phyloP scores from a whole-genome alignment of 805 yeast species.

The Yamadazyma ubonensis region DNA sequence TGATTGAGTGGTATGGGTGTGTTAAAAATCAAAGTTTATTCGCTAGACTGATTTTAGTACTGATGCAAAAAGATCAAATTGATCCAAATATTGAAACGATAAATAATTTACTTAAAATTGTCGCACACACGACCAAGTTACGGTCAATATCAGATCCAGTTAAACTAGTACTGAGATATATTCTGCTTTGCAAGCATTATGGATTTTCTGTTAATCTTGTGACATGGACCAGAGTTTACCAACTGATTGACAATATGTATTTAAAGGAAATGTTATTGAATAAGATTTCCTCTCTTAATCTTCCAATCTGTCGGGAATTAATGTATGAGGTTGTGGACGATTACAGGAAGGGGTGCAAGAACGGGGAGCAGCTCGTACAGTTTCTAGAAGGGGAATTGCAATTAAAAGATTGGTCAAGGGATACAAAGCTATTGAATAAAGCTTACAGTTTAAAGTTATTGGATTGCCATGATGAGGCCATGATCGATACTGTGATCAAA shows the following conservation, averaged over 20 bases:
- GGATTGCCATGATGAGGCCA: not conserved
- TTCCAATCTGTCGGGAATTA: constrained; percentile 35
- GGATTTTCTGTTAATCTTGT: constrained; percentile 29
- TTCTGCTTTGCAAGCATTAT: constrained; percentile 25
- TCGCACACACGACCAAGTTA: constrained; percentile 31
- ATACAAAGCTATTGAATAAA: constrained; percentile 29
- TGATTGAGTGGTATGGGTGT: constrained; percentile 41
- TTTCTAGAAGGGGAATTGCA: constrained; percentile 37
- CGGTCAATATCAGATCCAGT: constrained; percentile 34
- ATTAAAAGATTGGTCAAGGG: constrained; percentile 26
- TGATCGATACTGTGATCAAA: not conserved
- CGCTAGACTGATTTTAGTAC: constrained; percentile 38
- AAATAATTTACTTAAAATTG: constrained; percentile 33
- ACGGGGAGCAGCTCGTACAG: constrained; percentile 24
- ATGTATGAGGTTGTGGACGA: constrained; percentile 33
- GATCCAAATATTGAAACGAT: constrained; percentile 41
- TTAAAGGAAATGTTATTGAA: constrained; percentile 37
- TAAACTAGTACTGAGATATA: constrained; percentile 29
- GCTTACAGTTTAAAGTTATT: constrained; percentile 14
- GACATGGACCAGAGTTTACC: constrained; percentile 39
- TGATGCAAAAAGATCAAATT: constrained; percentile 43
- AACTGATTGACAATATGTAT: constrained; percentile 36
- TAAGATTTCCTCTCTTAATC: constrained; percentile 27
- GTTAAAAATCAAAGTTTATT: constrained; percentile 41
- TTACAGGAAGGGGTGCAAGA: constrained; percentile 29